Evolutionary conservation across 257 asterid genomes (phyloP).

Genomic region (Thymus quinquecostatus): DNA sequence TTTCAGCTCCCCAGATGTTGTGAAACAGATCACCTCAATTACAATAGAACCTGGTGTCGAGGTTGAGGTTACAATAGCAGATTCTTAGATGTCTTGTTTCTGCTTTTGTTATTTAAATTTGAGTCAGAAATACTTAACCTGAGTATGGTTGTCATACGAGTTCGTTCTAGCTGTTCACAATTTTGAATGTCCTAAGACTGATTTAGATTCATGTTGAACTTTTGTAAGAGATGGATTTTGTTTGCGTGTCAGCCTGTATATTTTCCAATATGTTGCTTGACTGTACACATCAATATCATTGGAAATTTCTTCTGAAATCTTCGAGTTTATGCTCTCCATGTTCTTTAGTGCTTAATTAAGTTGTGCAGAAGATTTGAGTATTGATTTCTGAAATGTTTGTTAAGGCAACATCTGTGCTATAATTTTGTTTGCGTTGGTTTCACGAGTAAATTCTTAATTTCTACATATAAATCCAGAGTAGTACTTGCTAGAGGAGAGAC

Average conservation of each 20-base stretch:
- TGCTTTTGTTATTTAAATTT: conserved; percentile 17
- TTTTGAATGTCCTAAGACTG: conserved; percentile 39
- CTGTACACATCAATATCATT: no score
- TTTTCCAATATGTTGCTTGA: not conserved
- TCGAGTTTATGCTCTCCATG: no score
- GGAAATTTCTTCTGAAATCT: no score
- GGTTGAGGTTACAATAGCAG: conserved; percentile 70
- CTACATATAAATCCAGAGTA: no score
- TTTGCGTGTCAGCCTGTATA: not conserved
- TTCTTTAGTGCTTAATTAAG: no score
- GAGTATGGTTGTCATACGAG: conserved; percentile 26
- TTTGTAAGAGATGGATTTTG: not conserved
- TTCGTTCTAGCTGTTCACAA: conserved; percentile 23
- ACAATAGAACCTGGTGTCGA: conserved; percentile 69
- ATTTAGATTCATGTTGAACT: conserved; percentile 17
- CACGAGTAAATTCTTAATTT: no score
- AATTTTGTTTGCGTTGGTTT: no score
- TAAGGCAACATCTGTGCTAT: no score
- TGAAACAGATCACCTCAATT: conserved; percentile 72
- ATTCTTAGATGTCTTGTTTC: conserved; percentile 37
- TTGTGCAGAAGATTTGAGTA: no score
- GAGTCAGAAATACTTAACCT: not conserved
- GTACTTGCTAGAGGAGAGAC: no score
- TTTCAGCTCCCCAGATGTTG: conserved; percentile 70
- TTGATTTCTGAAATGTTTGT: no score